Evolutionary conservation across 139 green algal species (phyloP), one percentile per base, ranked within the genome.

Genomic region (Tetradesmus lagerheimii): DNA sequence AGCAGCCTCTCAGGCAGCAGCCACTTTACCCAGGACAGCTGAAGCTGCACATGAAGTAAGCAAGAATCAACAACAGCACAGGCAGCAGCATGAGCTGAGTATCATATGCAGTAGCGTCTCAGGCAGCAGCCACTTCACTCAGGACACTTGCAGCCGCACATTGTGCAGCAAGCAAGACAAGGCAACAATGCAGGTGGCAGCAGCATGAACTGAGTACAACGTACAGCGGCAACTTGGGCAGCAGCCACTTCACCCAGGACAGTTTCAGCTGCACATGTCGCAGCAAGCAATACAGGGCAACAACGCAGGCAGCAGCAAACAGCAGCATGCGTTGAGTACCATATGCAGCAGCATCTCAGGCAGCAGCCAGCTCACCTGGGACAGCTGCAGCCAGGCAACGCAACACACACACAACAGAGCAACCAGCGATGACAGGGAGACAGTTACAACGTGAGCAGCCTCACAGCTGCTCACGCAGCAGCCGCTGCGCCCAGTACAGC

Each of bases 391-490:
- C 82, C 64, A 75, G 29, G 14, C 5, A 11, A 47, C n/a, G n/a
- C n/a, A n/a, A n/a, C n/a, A n/a, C n/a, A n/a, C n/a, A n/a, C n/a
- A n/a, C n/a, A n/a, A n/a, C n/a, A n/a, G n/a, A n/a, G n/a, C n/a
- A n/a, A n/a, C n/a, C n/a, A n/a, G n/a, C n/a, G n/a, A n/a, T n/a
- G 9, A 38, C 1, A 43, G 25, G 37, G 9, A 47, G n/a, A 15
- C 50, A 76, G 47, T 31, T n/a, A n/a, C n/a, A n/a, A n/a, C n/a
- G n/a, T n/a, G n/a, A n/a, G n/a, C n/a, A n/a, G n/a, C n/a, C n/a
- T n/a, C n/a, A n/a, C n/a, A 88, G 45, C 5, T 81, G 64, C n/a
- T 34, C 62, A 23, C 64, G 83, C 8, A 88, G 62, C 27, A 88
- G 25, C 37, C 62, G 31, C 25, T 88, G 39, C 64, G 8, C 9